These are phyloP conservation scores for Podaxis sp. DNA, from an alignment of 768 basidiomycete species.

Conservation along the genomic window DNA sequence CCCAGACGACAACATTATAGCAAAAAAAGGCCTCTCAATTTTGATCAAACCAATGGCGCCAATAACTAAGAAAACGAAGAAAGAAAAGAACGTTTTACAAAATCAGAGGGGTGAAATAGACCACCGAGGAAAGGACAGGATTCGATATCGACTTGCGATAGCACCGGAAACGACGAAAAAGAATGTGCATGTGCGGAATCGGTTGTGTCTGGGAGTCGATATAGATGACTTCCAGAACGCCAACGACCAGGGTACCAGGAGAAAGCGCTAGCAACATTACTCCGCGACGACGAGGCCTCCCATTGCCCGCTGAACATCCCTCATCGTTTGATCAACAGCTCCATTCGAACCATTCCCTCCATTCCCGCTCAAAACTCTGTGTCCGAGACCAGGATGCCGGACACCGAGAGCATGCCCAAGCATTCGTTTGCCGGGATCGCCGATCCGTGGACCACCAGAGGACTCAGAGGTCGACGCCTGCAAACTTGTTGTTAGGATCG, in stretches of 20 bases:
- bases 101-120: constrained; percentile 4
- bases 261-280: constrained; percentile 34
- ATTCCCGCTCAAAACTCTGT: constrained; percentile 50
- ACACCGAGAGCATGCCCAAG: constrained; percentile 83
- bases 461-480: constrained; percentile 34
- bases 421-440: constrained; percentile 89
- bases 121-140: constrained; percentile 17
- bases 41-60: constrained; percentile 5
- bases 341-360: constrained; percentile 36
- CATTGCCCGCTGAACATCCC: constrained; percentile 75
- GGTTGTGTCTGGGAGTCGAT: not conserved
- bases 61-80: not conserved
- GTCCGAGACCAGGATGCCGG: constrained; percentile 72
- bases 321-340: constrained; percentile 56
- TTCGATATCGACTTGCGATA: constrained; percentile 15
- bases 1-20: not conserved
- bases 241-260: not conserved
- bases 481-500: constrained; percentile 61
- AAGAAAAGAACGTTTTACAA: not conserved
- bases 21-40: not conserved
- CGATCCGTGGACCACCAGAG: constrained; percentile 71
- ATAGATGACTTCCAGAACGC: not conserved
- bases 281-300: constrained; percentile 73
- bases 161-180: constrained; percentile 13
- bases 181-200: constrained; percentile 8